Percentiles rank a stretch among this genome's conserved stretches.
Conservation (phyloP, 768 basidiomycete genomes). For the Coprinopsis strossmayeri region DNA sequence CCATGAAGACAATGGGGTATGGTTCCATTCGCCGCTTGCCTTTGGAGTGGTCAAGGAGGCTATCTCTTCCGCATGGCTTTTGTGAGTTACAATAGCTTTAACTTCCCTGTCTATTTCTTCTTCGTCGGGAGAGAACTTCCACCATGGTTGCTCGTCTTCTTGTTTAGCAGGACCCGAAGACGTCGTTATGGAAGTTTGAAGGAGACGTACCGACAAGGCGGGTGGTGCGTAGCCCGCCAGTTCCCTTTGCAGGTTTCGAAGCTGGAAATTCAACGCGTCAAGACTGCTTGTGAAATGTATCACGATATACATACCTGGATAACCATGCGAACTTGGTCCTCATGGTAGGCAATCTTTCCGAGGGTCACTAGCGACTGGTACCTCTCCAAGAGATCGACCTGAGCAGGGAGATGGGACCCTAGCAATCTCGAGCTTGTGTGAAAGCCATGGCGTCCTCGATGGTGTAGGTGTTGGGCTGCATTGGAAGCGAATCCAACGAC, state of each 20-base stretch:
- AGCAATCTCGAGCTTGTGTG: background rate
- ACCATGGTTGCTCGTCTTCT: conserved; percentile 24
- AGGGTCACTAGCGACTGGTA: conserved; percentile 41
- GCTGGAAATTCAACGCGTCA: background rate
- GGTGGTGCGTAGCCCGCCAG: conserved; percentile 46
- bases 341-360: conserved; percentile 42
- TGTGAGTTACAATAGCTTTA: conserved; percentile 17
- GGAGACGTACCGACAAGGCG: conserved; percentile 16
- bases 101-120: conserved; percentile 14
- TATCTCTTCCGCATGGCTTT: conserved; percentile 45
- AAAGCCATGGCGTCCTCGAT: background rate
- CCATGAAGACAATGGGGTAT: conserved; percentile 15
- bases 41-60: conserved; percentile 45
- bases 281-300: background rate
- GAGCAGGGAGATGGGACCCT: conserved; percentile 7
- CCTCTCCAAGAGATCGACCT: conserved; percentile 37
- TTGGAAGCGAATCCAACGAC: no score
- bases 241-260: conserved; percentile 36
- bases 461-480: no score
- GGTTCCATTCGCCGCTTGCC: no score
- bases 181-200: conserved; percentile 18
- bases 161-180: no score
- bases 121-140: conserved; percentile 17
- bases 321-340: conserved; percentile 41
- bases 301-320: conserved; percentile 44